Conservation (phyloP, 1,284 basidiomycete species). For the Stygiomarasmius scandens region DNA sequence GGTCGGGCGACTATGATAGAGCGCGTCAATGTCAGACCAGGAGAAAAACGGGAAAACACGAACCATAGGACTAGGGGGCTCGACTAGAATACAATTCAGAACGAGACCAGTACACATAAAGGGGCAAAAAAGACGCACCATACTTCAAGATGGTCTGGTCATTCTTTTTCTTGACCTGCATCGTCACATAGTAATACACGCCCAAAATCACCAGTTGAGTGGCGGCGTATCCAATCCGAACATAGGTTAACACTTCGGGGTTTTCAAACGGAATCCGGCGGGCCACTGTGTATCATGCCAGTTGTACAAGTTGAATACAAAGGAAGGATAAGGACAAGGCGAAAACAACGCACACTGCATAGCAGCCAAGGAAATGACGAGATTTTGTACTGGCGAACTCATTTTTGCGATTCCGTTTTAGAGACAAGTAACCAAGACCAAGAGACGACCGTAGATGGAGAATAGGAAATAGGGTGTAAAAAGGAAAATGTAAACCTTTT, state of each 20-base stretch:
- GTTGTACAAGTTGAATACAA: conserved; percentile 5
- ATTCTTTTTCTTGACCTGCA: conserved; percentile 90
- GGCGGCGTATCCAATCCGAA: conserved; percentile 82
- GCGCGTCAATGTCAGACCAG: neutral
- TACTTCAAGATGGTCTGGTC: conserved; percentile 96
- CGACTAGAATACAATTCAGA: conserved; percentile 44
- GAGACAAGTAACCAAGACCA: neutral
- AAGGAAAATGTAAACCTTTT: no score
- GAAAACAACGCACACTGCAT: conserved; percentile 73
- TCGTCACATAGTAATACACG: conserved; percentile 76
- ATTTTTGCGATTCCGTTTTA: conserved; percentile 33
- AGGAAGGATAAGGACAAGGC: neutral
- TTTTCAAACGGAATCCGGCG: conserved; percentile 92
- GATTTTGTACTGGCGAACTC: conserved; percentile 65
- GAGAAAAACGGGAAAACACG: conserved; percentile 21
- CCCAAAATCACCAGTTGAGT: conserved; percentile 74
- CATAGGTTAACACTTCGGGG: conserved; percentile 80
- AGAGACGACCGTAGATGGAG: no score
- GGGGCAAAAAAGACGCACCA: conserved; percentile 46
- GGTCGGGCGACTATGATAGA: conserved; percentile 60
- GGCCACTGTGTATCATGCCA: no score
- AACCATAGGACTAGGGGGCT: conserved; percentile 64
- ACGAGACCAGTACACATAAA: conserved; percentile 11
- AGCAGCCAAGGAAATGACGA: conserved; percentile 85
- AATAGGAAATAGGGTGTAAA: no score